These are phyloP conservation scores for Vaccinium corymbosum DNA, from an alignment of 148 eudicot genomes.

Conservation along the genomic window DNA sequence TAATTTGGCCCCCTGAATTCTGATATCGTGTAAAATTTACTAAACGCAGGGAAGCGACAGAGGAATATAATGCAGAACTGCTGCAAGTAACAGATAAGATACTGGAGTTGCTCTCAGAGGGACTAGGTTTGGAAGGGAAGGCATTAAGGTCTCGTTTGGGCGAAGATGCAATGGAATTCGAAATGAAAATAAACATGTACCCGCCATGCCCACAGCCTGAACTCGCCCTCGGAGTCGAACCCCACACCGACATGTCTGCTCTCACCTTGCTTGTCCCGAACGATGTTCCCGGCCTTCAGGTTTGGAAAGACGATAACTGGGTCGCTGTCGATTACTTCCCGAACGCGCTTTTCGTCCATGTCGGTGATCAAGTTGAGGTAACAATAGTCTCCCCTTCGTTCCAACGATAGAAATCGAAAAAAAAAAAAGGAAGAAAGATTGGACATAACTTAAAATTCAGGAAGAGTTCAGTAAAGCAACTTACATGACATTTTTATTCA, in stretches of 20 bases:
- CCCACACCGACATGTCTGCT: slow-evolving; percentile 52
- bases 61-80: slow-evolving; percentile 34
- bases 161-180: slow-evolving; percentile 30
- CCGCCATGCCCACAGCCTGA: slow-evolving; percentile 51
- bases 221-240: slow-evolving; percentile 43
- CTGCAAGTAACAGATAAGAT: slow-evolving; percentile 26
- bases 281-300: slow-evolving; percentile 44
- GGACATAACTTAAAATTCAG: too few relatives aligned
- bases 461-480: too few relatives aligned
- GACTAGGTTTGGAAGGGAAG: slow-evolving; percentile 32
- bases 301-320: slow-evolving; percentile 48
- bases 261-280: slow-evolving; percentile 42
- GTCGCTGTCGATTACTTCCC: slow-evolving; percentile 36
- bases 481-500: slow-evolving; percentile 8
- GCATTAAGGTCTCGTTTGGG: slow-evolving; percentile 26
- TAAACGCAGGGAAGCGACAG: slow-evolving; percentile 32
- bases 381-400: background rate
- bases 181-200: slow-evolving; percentile 58
- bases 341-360: slow-evolving; percentile 37
- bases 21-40: background rate
- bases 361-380: slow-evolving; percentile 46
- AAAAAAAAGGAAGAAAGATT: too few relatives aligned
- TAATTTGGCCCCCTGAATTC: too few relatives aligned
- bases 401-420: too few relatives aligned
- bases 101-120: slow-evolving; percentile 33